Base-by-base conservation (phyloP, 2,329 filamentous ascomycete species). In the Exophiala xenobiotica region DNA sequence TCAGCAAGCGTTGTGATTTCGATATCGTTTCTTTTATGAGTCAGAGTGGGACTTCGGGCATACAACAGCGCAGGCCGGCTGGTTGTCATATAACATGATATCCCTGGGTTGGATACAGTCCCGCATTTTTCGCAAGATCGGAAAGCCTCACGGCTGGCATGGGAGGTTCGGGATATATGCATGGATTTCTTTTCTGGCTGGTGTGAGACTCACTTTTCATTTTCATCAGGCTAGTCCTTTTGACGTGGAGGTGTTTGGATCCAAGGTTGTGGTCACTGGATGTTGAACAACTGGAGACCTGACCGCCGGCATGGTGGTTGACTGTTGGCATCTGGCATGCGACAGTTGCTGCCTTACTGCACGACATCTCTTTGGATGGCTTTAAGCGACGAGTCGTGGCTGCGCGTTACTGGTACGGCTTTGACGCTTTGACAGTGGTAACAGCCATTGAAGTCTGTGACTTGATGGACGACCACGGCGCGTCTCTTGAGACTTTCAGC, bases 1-100 rank as follows among this genome's bases (percentile, higher is more conserved):
- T 70, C 67, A 74, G 73, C 74, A 68, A 80, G 78, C 77, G 74
- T 71, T 69, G 69, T 64, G 70, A 68, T 70, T 67, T 68, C 70
- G 65, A 57, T 58, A 45, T 56, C 58, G 23, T 57, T 47, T 52
- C 53, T 57, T 46, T 61, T 58, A 57, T 61, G 46, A 46, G 40
- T 51, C 12, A 14, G 48, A 63, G 46, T 57, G 52, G 40, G 33
- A 57, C 60, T 59, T 46, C 53, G 57, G 38, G 46, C 40, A 51
- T 43, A 49, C 46, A 49, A 29, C 53, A 51, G 69, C 70, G 71
- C 70, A 70, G 72, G 71, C 68, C 70, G 71, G 71, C 70, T 73
- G 63, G 70, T 61, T 73, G 66, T 66, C 65, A 66, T 65, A 63
- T 58, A 55, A n/a, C 26, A 62, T 64, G 54, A 62, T 59, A 59